phyloP scores from a whole-genome alignment of 306 rosid species.

The Morella rubra region DNA sequence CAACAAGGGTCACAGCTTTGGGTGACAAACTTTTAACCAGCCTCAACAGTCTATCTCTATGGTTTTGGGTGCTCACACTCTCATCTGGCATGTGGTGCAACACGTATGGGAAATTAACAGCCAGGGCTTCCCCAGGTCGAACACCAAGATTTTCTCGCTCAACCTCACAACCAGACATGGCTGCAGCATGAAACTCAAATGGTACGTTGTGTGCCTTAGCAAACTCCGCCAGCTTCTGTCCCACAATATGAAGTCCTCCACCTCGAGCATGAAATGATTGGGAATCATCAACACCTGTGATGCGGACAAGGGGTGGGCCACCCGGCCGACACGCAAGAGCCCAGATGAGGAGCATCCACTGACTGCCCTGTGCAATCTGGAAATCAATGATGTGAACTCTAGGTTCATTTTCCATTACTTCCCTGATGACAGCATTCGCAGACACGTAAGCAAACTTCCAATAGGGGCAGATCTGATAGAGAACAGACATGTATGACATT shows the following conservation, averaged over 20 bases:
- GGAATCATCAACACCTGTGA: slow-evolving; percentile 90
- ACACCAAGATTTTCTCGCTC: slow-evolving; percentile 41
- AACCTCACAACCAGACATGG: slow-evolving; percentile 73
- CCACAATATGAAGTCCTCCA: slow-evolving; percentile 81
- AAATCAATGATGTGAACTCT: slow-evolving; percentile 86
- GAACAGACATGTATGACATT: slow-evolving; percentile 67
- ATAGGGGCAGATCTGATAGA: slow-evolving; percentile 70
- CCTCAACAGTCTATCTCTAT: slow-evolving; percentile 78
- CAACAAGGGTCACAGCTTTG: slow-evolving; percentile 72
- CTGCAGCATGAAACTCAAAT: slow-evolving; percentile 78
- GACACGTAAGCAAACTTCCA: slow-evolving; percentile 73
- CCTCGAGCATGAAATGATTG: slow-evolving; percentile 85
- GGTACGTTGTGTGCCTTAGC: slow-evolving; percentile 52
- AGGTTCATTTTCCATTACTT: slow-evolving; percentile 67
- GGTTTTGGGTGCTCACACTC: slow-evolving; percentile 86
- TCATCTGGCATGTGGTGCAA: slow-evolving; percentile 99
- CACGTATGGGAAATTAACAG: slow-evolving; percentile 70
- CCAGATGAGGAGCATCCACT: slow-evolving; percentile 59
- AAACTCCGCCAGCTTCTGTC: slow-evolving; percentile 38
- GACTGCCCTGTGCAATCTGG: slow-evolving; percentile 92
- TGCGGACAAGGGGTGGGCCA: slow-evolving; percentile 57
- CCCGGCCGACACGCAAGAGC: slow-evolving; percentile 59
- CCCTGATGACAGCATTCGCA: slow-evolving; percentile 61
- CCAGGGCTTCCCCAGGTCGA: slow-evolving; percentile 65
- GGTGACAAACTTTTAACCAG: slow-evolving; percentile 77